Conservation (phyloP, 805 yeast species). For the Saccharomycopsis fermentans region DNA sequence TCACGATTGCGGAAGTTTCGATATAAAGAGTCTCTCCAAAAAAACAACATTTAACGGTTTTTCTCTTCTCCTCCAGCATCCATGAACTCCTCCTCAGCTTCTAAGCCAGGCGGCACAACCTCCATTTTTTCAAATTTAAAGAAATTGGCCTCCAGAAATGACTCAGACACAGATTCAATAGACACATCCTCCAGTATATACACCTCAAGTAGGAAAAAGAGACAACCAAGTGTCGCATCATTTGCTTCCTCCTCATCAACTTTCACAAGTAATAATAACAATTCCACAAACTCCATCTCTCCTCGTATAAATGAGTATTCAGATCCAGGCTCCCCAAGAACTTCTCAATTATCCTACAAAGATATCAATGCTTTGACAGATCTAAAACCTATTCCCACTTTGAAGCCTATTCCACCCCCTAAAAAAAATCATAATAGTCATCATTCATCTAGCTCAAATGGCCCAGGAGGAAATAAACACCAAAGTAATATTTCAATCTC, state of each 20-base stretch:
- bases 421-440: background rate
- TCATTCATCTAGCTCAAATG: background rate
- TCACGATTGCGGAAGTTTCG: no score
- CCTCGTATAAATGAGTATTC: background rate
- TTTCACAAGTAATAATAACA: conserved; percentile 4
- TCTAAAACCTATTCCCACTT: conserved; percentile 18
- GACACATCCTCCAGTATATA: background rate
- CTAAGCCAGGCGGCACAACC: conserved; percentile 5
- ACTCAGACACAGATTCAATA: conserved; percentile 7
- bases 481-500: background rate
- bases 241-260: background rate
- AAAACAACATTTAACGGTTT: background rate
- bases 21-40: background rate
- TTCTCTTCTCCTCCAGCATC: background rate
- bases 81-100: background rate
- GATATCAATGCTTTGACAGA: conserved; percentile 18
- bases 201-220: background rate
- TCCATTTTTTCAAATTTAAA: conserved; percentile 15
- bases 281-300: background rate
- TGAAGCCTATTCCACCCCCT: conserved; percentile 1
- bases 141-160: conserved; percentile 17
- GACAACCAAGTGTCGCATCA: conserved; percentile 12
- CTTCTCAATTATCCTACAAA: conserved; percentile 12
- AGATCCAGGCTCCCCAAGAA: conserved; percentile 7
- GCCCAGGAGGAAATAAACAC: background rate